Evolutionary conservation across 345 rosid species (phyloP).

Genomic region (Eucalyptus rudis): DNA sequence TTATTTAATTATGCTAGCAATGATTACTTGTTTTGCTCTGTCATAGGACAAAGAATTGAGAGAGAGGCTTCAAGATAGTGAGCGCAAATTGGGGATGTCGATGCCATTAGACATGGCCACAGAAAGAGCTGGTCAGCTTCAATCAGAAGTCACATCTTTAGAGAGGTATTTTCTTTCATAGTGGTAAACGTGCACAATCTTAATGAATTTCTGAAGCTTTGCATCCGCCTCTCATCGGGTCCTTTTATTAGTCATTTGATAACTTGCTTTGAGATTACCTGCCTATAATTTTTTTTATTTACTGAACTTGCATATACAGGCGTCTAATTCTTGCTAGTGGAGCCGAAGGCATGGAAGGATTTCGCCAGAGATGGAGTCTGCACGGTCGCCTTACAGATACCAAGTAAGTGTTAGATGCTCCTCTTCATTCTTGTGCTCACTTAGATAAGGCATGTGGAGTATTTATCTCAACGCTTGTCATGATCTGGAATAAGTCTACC

Average conservation of each 20-base stretch:
- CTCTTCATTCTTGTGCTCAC: background rate
- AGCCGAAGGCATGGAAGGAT: conserved; percentile 81
- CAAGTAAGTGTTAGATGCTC: conserved; percentile 25
- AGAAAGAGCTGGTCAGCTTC: conserved; percentile 68
- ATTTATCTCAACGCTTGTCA: background rate
- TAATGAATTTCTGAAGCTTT: background rate
- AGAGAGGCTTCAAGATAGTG: conserved; percentile 78
- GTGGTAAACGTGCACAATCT: background rate
- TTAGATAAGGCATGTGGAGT: background rate
- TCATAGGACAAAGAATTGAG: conserved; percentile 77
- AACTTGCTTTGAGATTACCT: background rate
- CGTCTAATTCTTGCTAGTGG: conserved; percentile 89
- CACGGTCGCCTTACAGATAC: conserved; percentile 84
- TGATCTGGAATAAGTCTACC: background rate
- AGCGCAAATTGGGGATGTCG: conserved; percentile 70
- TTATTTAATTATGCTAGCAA: background rate
- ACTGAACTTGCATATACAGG: conserved; percentile 12
- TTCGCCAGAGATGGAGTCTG: conserved; percentile 90
- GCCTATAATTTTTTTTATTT: background rate
- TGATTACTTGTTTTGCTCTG: background rate
- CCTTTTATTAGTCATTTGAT: background rate
- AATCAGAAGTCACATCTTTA: conserved; percentile 67
- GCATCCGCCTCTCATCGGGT: background rate
- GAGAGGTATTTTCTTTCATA: conserved; percentile 48
- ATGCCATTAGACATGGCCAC: conserved; percentile 76